Percentiles rank a stretch among this genome's conserved stretches.
Conservation (phyloP, 1,284 basidiomycete species). For the Ganoderma lingzhi region DNA sequence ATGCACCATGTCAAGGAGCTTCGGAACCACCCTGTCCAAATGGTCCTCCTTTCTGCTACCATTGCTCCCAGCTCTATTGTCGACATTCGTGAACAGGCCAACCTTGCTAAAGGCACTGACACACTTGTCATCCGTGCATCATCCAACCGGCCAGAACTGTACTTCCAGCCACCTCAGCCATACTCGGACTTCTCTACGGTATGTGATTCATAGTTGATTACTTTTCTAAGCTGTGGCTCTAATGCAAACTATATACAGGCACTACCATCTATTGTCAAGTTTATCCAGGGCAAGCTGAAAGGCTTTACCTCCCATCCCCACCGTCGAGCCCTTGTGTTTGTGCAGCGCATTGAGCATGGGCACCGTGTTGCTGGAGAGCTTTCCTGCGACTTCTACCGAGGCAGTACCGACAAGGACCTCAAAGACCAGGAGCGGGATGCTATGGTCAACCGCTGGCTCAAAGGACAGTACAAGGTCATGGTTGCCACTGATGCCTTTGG, state of each 20-base stretch:
- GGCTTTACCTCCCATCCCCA: background rate
- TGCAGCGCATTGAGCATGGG: constrained; percentile 1
- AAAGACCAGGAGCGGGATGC: constrained; percentile 1
- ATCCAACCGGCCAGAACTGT: too few relatives aligned
- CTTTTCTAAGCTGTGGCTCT: background rate
- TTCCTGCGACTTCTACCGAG: constrained; percentile 17
- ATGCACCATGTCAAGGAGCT: too few relatives aligned
- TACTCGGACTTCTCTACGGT: background rate
- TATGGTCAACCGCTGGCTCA: constrained; percentile 12
- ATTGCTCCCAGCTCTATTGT: too few relatives aligned
- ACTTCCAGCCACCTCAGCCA: too few relatives aligned
- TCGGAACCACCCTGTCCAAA: too few relatives aligned
- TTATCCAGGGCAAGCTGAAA: background rate
- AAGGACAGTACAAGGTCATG: constrained; percentile 16
- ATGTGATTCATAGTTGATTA: background rate
- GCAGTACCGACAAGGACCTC: constrained; percentile 10
- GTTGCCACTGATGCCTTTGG: constrained; percentile 25
- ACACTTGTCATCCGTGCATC: too few relatives aligned
- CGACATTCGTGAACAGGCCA: too few relatives aligned
- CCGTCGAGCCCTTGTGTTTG: constrained; percentile 12
- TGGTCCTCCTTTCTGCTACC: too few relatives aligned
- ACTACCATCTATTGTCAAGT: background rate
- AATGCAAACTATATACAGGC: background rate
- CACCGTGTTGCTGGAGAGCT: background rate
- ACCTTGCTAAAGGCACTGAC: too few relatives aligned